A percentile compares a stretch with the other conserved stretches of the same genome.
These are phyloP conservation scores for Symbiodinium natans DNA, from an alignment of 73 alveolate species.

Conservation along the genomic window DNA sequence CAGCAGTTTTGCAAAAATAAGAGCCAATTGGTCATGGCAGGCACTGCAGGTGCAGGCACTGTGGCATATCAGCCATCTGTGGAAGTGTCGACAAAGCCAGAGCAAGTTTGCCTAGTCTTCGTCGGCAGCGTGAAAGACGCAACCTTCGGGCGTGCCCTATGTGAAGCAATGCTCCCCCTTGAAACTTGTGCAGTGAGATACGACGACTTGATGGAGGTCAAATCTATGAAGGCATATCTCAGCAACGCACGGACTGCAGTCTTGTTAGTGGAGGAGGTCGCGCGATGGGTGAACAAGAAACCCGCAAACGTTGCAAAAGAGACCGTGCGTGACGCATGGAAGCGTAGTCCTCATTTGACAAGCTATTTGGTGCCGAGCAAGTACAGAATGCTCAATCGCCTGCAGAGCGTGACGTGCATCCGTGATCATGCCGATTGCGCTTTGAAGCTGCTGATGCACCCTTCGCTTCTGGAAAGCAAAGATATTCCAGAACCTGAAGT, in stretches of 20 bases:
- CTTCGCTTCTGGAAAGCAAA: not conserved
- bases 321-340: not conserved
- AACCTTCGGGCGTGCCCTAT: too few relatives aligned
- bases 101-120: not conserved
- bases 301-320: not conserved
- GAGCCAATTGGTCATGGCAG: not conserved
- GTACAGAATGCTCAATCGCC: not conserved
- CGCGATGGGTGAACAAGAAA: not conserved
- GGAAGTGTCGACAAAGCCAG: not conserved
- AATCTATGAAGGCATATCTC: not conserved
- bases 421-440: not conserved
- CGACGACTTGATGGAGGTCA: not conserved
- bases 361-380: not conserved
- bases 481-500: too few relatives aligned
- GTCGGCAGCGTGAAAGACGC: not conserved
- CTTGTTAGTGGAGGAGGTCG: not conserved
- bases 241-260: constrained; percentile 10
- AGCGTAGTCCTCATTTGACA: not conserved
- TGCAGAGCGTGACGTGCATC: not conserved
- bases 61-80: not conserved
- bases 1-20: not conserved
- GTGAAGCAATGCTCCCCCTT: not conserved
- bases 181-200: not conserved
- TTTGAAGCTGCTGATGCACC: not conserved
- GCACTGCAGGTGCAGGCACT: not conserved